Base-by-base conservation (phyloP, 2,329 filamentous ascomycete genomes). In the Penicillium sp. region DNA sequence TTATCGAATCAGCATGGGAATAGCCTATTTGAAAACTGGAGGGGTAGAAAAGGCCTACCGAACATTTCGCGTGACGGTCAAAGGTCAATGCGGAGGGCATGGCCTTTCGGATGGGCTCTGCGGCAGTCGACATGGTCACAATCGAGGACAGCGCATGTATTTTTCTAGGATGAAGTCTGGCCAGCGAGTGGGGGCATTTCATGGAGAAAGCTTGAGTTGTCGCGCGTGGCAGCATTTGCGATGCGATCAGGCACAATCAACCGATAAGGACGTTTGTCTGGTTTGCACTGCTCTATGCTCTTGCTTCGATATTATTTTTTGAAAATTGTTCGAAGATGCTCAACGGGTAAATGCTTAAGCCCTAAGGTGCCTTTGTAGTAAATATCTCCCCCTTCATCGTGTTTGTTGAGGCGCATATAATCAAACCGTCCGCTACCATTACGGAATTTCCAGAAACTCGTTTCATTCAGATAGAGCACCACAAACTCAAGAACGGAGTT, bases 51-150 rank as follows among this genome's bases (percentile, higher is more conserved):
- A 42, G 24, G 46, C 85, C 72, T 78, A 93, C 89, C 57, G 89
- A 91, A 73, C 89, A 95, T 69, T 81, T 83, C 42, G 86, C 86
- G 51, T 89, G 73, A 27, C 92, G 77, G 60, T 93, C 86, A 67
- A 92, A 92, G 1, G 78, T 88, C 66, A 95, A 77, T 42, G 89
- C 89, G 10, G 86, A 72, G 39, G 70, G 68, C 68, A 73, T 73
- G 13, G 64, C 46, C 49, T 65, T 70, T 46, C 59, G 63, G 52
- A 48, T 4, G 38, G 53, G 47, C 42, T 51, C 25, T 15, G 48
- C 12, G 46, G 57, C 42, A 7, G 66, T 66, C 8, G 68, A 65
- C 67, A 71, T 70, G 29, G 46, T 54, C 49, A 57, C 58, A 27
- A 57, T 47, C n/a, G 2, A 25, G 32, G 4, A 38, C 15, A 40